Evolutionary conservation across 768 basidiomycete species (phyloP), one percentile per base, ranked within the genome.

Genomic region (Amanita phalloides): DNA sequence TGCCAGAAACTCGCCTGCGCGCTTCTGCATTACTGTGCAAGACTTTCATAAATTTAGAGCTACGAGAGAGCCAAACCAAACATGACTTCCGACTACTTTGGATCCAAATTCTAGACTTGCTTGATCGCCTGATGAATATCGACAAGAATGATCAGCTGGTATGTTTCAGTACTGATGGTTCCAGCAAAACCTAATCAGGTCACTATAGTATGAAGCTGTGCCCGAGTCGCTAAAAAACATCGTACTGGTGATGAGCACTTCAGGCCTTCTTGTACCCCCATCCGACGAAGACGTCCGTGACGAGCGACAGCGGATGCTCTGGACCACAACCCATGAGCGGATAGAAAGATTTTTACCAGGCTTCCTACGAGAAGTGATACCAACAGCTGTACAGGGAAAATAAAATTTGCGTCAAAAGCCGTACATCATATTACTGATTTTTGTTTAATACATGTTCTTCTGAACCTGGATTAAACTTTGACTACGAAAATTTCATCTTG

Each of bases 161-260:
- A 57, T 60, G 86, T 74, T 42, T 26, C n/a, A 21, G 8, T 33
- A 25, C 8, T 41, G 20, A 9, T 47, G 4, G 13, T 4, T 3
- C 44, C 21, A 9, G 30, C 11, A 11, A 25, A 28, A 23, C 6
- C 46, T 48, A 53, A 13, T 9, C 44, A 30, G 48, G 50, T 50
- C 43, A 21, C 9, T 14, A 1, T 58, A 98, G 95, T 84, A 85
- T 63, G 96, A 99, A 64, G 95, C 95, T 0, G 77, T 96, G 17
- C 92, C 91, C 1, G 96, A 99, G 67, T 94, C 93, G 1, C 75
- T 99, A 59, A 98, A 97, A 70, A 98, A 98, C 61, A 89, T 95
- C 45, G 70, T 99, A 13, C 76, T 98, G 45, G 95, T 99, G 45
- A 94, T 99, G 91, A 84, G 93, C 59, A 90, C 93, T 1, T 85